These are phyloP conservation scores for Rhodotorula babjevae DNA, from an alignment of 768 basidiomycete genomes.

Conservation along the genomic window DNA sequence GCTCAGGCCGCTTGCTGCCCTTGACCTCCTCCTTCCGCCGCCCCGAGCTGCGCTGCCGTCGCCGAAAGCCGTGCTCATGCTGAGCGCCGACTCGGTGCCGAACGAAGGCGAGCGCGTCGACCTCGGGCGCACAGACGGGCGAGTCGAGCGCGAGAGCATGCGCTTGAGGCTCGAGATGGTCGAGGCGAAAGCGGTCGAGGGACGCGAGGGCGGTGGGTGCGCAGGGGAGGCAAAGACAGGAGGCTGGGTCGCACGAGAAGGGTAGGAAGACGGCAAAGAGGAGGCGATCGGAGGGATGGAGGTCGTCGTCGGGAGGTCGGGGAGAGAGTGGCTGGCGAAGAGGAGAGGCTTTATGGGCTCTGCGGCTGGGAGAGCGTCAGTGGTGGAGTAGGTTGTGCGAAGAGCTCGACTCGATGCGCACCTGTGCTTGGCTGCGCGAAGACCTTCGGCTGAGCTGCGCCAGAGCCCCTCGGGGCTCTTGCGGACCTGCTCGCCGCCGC, in stretches of 20 bases:
- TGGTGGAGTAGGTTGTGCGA: too few relatives aligned
- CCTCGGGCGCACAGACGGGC: background rate
- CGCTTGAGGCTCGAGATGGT: slow-evolving; percentile 10
- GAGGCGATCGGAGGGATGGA: background rate
- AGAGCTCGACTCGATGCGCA: too few relatives aligned
- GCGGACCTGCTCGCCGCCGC: background rate
- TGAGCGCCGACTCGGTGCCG: background rate
- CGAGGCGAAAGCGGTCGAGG: background rate
- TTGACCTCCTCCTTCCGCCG: background rate
- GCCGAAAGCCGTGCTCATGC: background rate
- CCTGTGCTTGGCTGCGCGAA: too few relatives aligned
- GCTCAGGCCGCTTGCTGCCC: background rate
- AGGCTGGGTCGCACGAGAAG: background rate
- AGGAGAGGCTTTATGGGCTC: too few relatives aligned
- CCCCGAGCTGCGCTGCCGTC: background rate
- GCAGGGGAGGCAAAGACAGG: background rate
- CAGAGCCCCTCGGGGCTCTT: too few relatives aligned
- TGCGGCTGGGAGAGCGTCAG: too few relatives aligned
- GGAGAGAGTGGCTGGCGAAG: background rate
- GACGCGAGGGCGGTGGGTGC: background rate
- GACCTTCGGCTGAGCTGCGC: too few relatives aligned
- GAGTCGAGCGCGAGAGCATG: background rate
- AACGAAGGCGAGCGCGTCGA: background rate
- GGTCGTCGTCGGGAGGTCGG: background rate
- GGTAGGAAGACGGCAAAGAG: background rate